These are phyloP conservation scores for Russula olivacea DNA, from an alignment of 768 basidiomycete species.

Conservation along the genomic window DNA sequence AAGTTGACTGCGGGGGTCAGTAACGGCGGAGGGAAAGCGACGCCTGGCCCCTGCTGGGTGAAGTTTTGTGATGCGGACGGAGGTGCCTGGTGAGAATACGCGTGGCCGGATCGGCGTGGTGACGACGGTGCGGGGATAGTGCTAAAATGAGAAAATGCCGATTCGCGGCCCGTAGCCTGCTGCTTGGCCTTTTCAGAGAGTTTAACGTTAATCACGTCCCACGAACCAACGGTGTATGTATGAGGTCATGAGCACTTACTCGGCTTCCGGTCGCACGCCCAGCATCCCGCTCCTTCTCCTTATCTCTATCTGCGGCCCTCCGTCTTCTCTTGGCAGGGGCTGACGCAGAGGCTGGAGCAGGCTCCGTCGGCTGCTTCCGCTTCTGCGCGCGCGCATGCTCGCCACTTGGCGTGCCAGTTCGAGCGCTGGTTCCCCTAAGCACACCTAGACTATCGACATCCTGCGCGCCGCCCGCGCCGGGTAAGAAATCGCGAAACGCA, in stretches of 20 bases:
- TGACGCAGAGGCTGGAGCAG: slow-evolving; percentile 26
- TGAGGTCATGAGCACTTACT: slow-evolving; percentile 17
- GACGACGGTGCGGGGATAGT: slow-evolving; percentile 29
- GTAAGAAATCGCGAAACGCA: slow-evolving; percentile 73
- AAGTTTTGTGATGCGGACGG: slow-evolving; percentile 10
- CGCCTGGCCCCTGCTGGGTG: slow-evolving; percentile 1
- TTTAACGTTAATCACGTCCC: background rate
- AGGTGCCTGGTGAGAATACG: slow-evolving; percentile 19
- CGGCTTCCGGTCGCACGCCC: slow-evolving; percentile 21
- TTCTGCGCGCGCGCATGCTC: slow-evolving; percentile 40
- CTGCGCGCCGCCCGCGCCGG: slow-evolving; percentile 32
- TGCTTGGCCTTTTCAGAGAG: slow-evolving; percentile 28
- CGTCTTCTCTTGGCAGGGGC: slow-evolving; percentile 67
- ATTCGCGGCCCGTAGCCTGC: slow-evolving; percentile 26
- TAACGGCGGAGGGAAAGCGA: slow-evolving; percentile 20
- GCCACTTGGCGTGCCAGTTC: slow-evolving; percentile 26
- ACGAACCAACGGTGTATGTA: background rate
- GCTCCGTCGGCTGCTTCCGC: slow-evolving; percentile 29
- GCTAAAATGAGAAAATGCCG: slow-evolving; percentile 29
- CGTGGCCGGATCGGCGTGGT: slow-evolving; percentile 27
- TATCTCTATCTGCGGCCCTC: slow-evolving; percentile 45
- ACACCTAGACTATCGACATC: slow-evolving; percentile 12
- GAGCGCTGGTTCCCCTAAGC: slow-evolving; percentile 24
- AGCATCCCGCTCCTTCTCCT: slow-evolving; percentile 32
- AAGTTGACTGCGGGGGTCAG: slow-evolving; percentile 26